phyloP scores from a whole-genome alignment of 768 basidiomycete genomes.

The Xanthoconium stramineum region DNA sequence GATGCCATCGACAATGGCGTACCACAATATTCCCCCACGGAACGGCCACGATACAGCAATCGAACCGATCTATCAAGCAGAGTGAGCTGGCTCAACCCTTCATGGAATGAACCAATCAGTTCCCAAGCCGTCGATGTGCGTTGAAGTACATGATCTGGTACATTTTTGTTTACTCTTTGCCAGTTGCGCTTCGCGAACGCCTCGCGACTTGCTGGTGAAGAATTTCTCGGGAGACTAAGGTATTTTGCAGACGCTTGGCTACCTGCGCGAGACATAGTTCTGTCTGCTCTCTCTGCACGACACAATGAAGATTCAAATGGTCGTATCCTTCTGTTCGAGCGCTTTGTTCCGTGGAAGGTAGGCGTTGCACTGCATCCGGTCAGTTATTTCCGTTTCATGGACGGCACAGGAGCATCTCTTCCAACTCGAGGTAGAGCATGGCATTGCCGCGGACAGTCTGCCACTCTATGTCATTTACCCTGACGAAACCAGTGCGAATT shows the following conservation, averaged over 20 bases:
- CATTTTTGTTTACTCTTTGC: constrained; percentile 6
- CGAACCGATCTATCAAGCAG: constrained; percentile 84
- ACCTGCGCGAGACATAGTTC: constrained; percentile 81
- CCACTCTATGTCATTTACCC: constrained; percentile 89
- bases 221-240: constrained; percentile 75
- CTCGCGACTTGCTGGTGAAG: constrained; percentile 76
- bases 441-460: constrained; percentile 43
- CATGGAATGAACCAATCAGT: constrained; percentile 83
- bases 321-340: constrained; percentile 74
- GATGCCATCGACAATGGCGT: constrained; percentile 97
- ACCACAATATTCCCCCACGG: constrained; percentile 66
- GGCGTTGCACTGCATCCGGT: constrained; percentile 3
- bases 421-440: constrained; percentile 67
- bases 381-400: constrained; percentile 14
- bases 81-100: constrained; percentile 81
- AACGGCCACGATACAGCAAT: constrained; percentile 68
- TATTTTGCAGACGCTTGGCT: constrained; percentile 91
- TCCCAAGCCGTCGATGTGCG: constrained; percentile 71
- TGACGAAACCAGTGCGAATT: constrained; percentile 69
- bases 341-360: constrained; percentile 88
- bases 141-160: constrained; percentile 9
- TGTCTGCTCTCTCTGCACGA: constrained; percentile 56
- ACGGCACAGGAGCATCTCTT: constrained; percentile 78
- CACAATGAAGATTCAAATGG: constrained; percentile 63
- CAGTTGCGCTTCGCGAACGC: constrained; percentile 77